Base-by-base conservation (phyloP, 352 stramenopile species). In the Globisporangium alternatum region DNA sequence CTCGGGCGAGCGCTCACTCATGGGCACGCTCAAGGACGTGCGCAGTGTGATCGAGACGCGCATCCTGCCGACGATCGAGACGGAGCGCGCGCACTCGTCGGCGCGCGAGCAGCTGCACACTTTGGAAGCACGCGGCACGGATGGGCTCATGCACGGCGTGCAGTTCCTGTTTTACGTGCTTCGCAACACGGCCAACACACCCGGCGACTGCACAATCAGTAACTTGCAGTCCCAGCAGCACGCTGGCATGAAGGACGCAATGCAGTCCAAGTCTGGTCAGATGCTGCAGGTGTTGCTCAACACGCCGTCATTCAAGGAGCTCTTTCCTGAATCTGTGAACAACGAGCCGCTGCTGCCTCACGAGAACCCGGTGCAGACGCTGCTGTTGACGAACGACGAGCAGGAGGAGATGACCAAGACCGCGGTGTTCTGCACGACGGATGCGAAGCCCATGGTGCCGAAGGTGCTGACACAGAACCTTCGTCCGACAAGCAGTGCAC, bases 111-210 rank as follows among this genome's bases (percentile, higher is more conserved):
- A 95, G 57, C 70, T 95, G 1, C 81, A 91, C 60, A 90, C 81
- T 22, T 51, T 95, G 13, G 86, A 95, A 69, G 86, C 83, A 5
- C 73, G 85, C 33, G 86, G 83, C 47, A 91, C 81, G 13, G 83
- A 93, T 60, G 86, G 82, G 35, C 77, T 95, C 28, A 91, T 95
- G 82, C 86, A 95, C 60, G 86, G 86, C 41, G 83, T 95, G 48
- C 86, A 95, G 67, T 95, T 95, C 60, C 69, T 95, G 28, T 95
- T 95, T 44, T 95, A 95, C 59, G 86, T 95, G 62, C 71, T 95
- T 28, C 75, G 86, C 0, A 95, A 95, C 58, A 92, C 86, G 35
- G 76, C 86, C 15, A 95, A 95, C 71, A 92, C 86, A 4, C 86
- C 86, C 0, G 85, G 74, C 0, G 86, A 95, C 62, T 95, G 86